Percentiles rank a stretch among this genome's conserved stretches.
Evolutionary conservation across 116 monocot genomes (phyloP).

Genomic region (Papilionanthe hybrid): DNA sequence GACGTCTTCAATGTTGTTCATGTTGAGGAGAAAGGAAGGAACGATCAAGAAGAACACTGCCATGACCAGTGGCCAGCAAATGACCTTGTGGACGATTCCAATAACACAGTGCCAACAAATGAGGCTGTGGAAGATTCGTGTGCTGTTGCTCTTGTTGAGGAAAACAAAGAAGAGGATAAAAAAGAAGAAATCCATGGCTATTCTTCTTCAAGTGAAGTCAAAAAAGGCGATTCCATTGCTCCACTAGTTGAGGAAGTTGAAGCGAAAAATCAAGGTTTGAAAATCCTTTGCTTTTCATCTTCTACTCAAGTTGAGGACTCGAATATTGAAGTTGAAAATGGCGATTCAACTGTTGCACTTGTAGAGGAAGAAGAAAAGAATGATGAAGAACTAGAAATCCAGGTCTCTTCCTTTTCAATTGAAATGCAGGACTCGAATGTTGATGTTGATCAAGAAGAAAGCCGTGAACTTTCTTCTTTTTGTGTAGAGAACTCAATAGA

Average conservation of each 20-base stretch:
- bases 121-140: too few species aligned
- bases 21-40: not conserved
- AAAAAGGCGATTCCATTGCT: not conserved
- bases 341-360: not conserved
- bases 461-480: not conserved
- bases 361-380: not conserved
- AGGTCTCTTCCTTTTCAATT: not conserved
- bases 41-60: not conserved
- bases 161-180: not conserved
- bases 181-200: not conserved
- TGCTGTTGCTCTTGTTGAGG: not conserved
- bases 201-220: not conserved
- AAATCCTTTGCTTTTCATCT: not conserved
- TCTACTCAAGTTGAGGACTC: not conserved
- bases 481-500: not conserved
- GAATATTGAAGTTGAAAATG: not conserved
- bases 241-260: not conserved
- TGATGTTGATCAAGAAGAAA: not conserved
- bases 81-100: not conserved
- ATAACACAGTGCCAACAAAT: not conserved
- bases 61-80: not conserved
- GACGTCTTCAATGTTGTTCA: not conserved
- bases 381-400: not conserved
- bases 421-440: not conserved
- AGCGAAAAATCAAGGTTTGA: too few species aligned